Base-by-base conservation (phyloP, 2,329 filamentous ascomycete species). In the Chrysoporthe austroafricana region DNA sequence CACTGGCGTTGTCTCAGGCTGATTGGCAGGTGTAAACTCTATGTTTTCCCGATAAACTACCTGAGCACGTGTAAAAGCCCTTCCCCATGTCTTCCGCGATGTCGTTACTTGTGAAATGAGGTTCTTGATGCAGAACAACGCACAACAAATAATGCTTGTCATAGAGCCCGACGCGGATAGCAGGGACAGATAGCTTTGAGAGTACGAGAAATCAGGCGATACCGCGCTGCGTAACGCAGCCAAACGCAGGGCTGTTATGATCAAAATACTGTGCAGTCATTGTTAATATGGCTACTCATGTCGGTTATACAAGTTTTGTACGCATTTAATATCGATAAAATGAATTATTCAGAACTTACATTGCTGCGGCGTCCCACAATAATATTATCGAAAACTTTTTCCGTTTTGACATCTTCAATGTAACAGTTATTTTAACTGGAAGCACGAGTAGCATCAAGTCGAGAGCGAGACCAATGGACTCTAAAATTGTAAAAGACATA, bases 141-240 rank as follows among this genome's bases (percentile, higher is more conserved):
- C 62, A 16, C 66, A 68, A 14, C 48, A 68, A 1, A 68, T 57
- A 5, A 64, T 52, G 1, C 62, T 62, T 3, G 48, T 26, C 66
- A 68, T 68, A 1, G 62, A 64, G 7, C 66, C 66, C 1, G 62
- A 8, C 1, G 62, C 48, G 1, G 62, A 65, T 0, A 62, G 43
- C 13, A 65, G 21, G 1, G 62, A 65, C 4, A 65, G 34, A 18
- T 68, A 62, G 52, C 62, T 65, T 11, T 62, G 62, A 2, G 58
- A 68, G 34, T 68, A 65, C 0, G 62, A 62, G 4, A 68, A 68
- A 21, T 68, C 62, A 1, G 66, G 63, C 1, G 66, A 65, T 2
- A 65, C 6, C 26, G 66, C 66, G n/a, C 16, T 62, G 1, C 58
- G 58, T 13, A 68, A 13, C 1, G 62, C 58, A 14, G 18, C 63